These are phyloP conservation scores for Chaetomiaceae sp. DNA, from an alignment of 2,329 filamentous ascomycete species.

Conservation along the genomic window DNA sequence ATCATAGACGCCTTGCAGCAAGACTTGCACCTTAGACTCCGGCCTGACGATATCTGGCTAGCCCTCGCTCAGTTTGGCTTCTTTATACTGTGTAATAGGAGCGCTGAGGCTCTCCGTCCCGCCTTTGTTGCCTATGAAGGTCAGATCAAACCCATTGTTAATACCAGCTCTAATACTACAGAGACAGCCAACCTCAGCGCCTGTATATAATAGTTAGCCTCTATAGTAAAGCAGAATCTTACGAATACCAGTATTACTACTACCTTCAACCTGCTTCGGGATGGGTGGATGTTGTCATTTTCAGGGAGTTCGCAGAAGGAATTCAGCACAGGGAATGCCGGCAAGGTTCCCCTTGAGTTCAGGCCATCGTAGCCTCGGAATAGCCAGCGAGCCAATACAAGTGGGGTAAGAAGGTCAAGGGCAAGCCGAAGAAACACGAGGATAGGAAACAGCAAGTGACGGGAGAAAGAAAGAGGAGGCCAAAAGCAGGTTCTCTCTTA, in stretches of 20 bases:
- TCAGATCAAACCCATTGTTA: conserved; percentile 35
- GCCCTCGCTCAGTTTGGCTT: conserved; percentile 41
- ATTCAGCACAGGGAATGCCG: too few relatives aligned
- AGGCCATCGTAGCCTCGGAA: too few relatives aligned
- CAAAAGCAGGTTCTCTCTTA: too few relatives aligned
- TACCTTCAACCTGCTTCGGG: too few relatives aligned
- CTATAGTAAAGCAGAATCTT: conserved; percentile 6
- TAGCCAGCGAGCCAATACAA: too few relatives aligned
- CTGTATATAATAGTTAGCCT: not conserved
- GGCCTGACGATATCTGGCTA: conserved; percentile 49
- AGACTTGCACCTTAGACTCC: conserved; percentile 41
- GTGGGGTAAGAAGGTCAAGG: too few relatives aligned
- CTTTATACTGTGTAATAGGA: conserved; percentile 41
- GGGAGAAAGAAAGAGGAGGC: too few relatives aligned
- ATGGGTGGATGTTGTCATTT: too few relatives aligned
- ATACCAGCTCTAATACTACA: conserved; percentile 14
- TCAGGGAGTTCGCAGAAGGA: too few relatives aligned
- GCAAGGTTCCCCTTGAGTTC: too few relatives aligned
- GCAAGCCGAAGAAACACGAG: too few relatives aligned
- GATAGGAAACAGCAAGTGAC: too few relatives aligned
- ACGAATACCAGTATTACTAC: conserved; percentile 3
- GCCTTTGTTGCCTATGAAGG: conserved; percentile 40
- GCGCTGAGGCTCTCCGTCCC: conserved; percentile 41
- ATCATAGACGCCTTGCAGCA: conserved; percentile 36
- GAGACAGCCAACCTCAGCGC: not conserved